phyloP scores from a whole-genome alignment of 1,284 basidiomycete species.

The Salmacisia buchloeana region DNA sequence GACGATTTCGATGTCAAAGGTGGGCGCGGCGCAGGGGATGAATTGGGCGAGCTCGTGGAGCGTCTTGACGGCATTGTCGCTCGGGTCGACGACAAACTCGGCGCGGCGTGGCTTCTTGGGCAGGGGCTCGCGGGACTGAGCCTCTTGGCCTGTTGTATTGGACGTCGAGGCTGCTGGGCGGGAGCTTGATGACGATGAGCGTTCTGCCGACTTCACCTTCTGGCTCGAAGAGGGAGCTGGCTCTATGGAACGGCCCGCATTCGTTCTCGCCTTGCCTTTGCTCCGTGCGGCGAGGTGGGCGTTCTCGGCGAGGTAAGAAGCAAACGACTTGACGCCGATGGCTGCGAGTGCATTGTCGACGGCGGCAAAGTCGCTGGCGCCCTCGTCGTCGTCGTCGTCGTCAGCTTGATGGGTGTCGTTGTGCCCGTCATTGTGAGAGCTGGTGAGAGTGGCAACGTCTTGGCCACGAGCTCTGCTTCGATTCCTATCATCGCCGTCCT shows the following conservation, averaged over 20 bases:
- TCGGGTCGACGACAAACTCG: not conserved
- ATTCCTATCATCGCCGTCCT: not conserved
- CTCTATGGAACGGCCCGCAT: too few species aligned
- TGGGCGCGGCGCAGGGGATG: not conserved
- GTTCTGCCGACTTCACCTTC: too few species aligned
- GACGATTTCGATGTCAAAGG: not conserved
- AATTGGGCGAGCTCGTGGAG: not conserved
- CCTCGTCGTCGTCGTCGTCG: slow-evolving; percentile 2
- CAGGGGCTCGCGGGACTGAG: too few species aligned
- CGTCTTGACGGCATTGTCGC: not conserved
- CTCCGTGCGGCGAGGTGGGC: not conserved
- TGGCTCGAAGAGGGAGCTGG: too few species aligned
- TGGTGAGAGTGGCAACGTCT: too few species aligned
- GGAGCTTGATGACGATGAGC: too few species aligned
- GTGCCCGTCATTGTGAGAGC: too few species aligned
- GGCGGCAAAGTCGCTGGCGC: not conserved
- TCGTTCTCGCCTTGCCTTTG: not conserved
- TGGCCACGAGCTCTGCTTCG: not conserved
- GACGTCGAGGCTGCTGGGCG: too few species aligned
- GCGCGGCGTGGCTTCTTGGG: too few species aligned
- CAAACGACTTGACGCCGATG: not conserved
- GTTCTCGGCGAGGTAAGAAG: not conserved
- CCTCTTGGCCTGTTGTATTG: too few species aligned
- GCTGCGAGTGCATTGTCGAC: not conserved
- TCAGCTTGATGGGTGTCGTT: too few species aligned